Base-by-base conservation (phyloP, 768 basidiomycete species). In the Boletus vermiculosoides region DNA sequence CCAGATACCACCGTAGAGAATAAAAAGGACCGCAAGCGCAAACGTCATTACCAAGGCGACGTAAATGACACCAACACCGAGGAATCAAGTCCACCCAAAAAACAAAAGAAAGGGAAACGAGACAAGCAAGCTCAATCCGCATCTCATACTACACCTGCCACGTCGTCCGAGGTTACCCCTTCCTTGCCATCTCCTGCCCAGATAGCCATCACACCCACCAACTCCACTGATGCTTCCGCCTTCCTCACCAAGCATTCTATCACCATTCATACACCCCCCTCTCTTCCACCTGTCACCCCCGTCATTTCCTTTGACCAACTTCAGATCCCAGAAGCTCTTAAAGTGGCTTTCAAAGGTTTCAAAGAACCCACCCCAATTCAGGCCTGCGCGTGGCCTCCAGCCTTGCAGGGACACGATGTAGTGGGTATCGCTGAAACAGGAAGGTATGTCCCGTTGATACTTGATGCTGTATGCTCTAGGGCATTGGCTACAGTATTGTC, bases 391-490 rank as follows among this genome's bases (percentile, higher is more conserved):
- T 98, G 95, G 95, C 93, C 95, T 2, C 85, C 90, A 34, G 85
- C 91, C 7, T 76, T 98, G 25, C 77, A 81, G 23, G 90, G 90
- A 0, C 78, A 78, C n/a, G 92, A 98, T 70, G 91, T 96, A 0
- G 87, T 98, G 31, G 96, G 96, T 48, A 92, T 98, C 58, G 95
- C 96, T 8, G 95, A 98, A 77, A 98, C 96, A 2, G 96, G 96
- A 64, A 91, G 86, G 87, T 84, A 59, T 36, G 75, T 57, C 28
- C n/a, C 50, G n/a, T n/a, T n/a, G n/a, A 20, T 20, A 10, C 18
- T 16, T 18, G 36, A 25, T 57, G 22, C 49, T 39, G 30, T 51
- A 41, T 37, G 33, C 56, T 53, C 46, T 45, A 23, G 44, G 4
- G 50, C 57, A 45, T 36, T 18, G 22, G 37, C 22, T 13, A 37